These are phyloP conservation scores for Phytopythium litorale DNA, from an alignment of 352 stramenopile genomes.

Conservation along the genomic window DNA sequence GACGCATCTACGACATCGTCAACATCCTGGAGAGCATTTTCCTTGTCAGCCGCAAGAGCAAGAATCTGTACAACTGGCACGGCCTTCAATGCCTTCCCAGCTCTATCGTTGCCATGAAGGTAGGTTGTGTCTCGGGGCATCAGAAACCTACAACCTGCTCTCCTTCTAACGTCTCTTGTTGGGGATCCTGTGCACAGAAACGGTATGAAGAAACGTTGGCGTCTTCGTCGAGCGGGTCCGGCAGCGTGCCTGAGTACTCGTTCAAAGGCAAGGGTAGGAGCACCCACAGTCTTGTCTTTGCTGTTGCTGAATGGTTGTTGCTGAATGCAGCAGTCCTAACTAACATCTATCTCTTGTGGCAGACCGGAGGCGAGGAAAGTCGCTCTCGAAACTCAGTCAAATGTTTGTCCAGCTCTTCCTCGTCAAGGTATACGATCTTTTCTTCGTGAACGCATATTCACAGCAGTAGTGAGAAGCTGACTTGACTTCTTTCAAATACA, in stretches of 20 bases:
- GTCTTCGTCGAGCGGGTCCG: constrained; percentile 12
- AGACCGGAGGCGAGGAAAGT: constrained; percentile 76
- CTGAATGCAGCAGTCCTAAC: not conserved
- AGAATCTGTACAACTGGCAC: constrained; percentile 96
- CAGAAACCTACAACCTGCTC: not conserved
- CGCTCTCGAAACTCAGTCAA: constrained; percentile 90
- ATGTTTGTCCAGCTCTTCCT: constrained; percentile 97
- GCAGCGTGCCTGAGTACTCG: constrained; percentile 39
- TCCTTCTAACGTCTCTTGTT: not conserved
- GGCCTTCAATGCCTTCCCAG: constrained; percentile 59
- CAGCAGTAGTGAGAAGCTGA: not conserved
- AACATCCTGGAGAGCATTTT: constrained; percentile 97
- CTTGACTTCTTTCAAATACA: constrained; percentile 4
- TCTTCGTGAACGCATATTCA: not conserved
- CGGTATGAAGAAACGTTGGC: constrained; percentile 42
- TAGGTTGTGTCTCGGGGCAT: constrained; percentile 5
- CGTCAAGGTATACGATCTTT: constrained; percentile 44
- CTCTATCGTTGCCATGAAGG: constrained; percentile 73
- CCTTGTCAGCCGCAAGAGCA: constrained; percentile 94
- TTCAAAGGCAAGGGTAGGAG: constrained; percentile 71
- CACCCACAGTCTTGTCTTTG: not conserved
- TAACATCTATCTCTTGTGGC: constrained; percentile 2
- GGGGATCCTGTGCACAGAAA: constrained; percentile 18
- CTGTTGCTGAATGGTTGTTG: not conserved
- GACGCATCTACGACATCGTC: constrained; percentile 97